These are phyloP conservation scores for Madurella fahalii DNA, from an alignment of 2,329 filamentous ascomycete genomes.

Conservation along the genomic window DNA sequence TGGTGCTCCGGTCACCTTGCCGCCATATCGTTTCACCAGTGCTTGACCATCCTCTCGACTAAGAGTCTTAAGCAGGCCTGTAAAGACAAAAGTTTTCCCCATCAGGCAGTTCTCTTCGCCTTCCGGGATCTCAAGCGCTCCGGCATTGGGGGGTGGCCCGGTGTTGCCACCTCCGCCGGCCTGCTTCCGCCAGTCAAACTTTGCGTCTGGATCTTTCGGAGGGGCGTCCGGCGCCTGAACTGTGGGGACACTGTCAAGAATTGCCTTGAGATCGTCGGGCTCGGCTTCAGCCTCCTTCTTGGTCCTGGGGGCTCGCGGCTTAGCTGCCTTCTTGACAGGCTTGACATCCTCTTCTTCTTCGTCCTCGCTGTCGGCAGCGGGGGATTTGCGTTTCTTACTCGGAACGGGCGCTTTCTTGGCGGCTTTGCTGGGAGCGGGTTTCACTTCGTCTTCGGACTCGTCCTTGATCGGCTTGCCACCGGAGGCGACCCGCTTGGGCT, in stretches of 20 bases:
- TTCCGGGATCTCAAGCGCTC: conserved; percentile 67
- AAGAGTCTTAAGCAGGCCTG: conserved; percentile 75
- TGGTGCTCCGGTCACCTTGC: conserved; percentile 79
- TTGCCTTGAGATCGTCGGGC: conserved; percentile 70
- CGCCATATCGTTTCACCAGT: conserved; percentile 89
- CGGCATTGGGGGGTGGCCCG: conserved; percentile 59
- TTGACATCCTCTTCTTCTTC: conserved; percentile 45
- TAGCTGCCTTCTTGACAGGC: conserved; percentile 61
- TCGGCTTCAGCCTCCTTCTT: conserved; percentile 67
- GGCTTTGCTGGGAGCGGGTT: conserved; percentile 31
- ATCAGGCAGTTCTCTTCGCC: conserved; percentile 86
- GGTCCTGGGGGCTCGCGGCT: conserved; percentile 53
- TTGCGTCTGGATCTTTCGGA: conserved; percentile 61
- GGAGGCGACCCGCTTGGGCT: conserved; percentile 54
- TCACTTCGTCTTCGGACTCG: conserved; percentile 31
- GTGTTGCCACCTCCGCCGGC: conserved; percentile 55
- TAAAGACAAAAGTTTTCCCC: conserved; percentile 92
- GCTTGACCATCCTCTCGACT: conserved; percentile 80
- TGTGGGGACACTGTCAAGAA: conserved; percentile 81
- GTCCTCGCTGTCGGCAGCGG: conserved; percentile 53
- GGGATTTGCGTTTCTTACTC: conserved; percentile 56
- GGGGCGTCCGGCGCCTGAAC: conserved; percentile 82
- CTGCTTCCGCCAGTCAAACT: conserved; percentile 74
- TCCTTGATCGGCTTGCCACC: conserved; percentile 34
- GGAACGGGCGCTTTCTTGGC: conserved; percentile 29